Base-by-base conservation (phyloP, 73 alveolate species). In the Paramecium octaurelia region DNA sequence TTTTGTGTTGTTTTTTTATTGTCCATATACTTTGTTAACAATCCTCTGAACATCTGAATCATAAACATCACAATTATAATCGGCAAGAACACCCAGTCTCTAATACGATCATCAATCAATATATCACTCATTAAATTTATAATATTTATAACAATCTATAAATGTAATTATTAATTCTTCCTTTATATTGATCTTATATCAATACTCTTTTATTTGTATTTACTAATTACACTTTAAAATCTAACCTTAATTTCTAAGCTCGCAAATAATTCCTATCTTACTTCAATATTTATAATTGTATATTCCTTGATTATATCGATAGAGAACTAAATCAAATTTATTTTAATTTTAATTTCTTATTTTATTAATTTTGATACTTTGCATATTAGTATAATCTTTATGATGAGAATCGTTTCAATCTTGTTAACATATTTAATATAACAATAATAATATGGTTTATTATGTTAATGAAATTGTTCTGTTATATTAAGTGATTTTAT, bases 31-130 rank as follows among this genome's bases (percentile, higher is more conserved):
- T 46, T 27, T 4, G 50, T 75, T 23, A 38, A 84, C 14, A 24
- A 54, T 12, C 35, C 46, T 44, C 50, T 84, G 6, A 58, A 58
- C 48, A 43, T 59, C n/a, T 40, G 23, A 48, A 87, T 77, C 88
- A 87, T 58, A 87, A 87, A 64, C 93, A 87, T 87, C 58, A 87
- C 93, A 38, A 87, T 42, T 64, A 87, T 54, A 21, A 87, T 87
- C 9, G 93, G 93, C 34, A 87, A 64, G 88, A 87, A 87, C 11
- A 87, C 93, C 93, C 93, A 87, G 73, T 87, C 93, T 64, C 93
- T 87, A 87, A 87, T 87, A 27, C 86, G 54, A 64, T 87, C 86
- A 54, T 87, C 93, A 20, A 87, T 35, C 36, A 87, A 57, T 42
- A 87, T 87, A 87, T 86, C 93, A 58, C 77, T 36, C 93, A 86